phyloP scores from a whole-genome alignment of 208 protist genomes.

The Acanthamoeba triangularis region DNA sequence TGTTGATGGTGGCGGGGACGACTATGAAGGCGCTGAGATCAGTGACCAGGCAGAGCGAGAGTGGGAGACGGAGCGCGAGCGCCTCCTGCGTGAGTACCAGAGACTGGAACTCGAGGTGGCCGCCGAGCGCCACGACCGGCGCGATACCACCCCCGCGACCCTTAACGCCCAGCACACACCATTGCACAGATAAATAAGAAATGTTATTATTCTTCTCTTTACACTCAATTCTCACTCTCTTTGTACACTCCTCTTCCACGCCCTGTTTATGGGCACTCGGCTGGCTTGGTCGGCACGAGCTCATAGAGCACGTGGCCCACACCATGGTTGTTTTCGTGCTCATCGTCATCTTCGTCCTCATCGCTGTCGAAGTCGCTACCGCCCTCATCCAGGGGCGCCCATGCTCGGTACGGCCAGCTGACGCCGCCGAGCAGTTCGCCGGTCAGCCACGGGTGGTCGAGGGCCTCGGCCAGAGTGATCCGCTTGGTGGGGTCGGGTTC shows the following conservation, averaged over 20 bases:
- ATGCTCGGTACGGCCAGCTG: not conserved
- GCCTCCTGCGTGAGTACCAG: not conserved
- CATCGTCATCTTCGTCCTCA: not conserved
- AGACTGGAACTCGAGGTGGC: not conserved
- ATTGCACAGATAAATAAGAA: no score
- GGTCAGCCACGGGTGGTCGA: not conserved
- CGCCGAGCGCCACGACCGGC: not conserved
- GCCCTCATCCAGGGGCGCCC: not conserved
- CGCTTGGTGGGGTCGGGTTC: not conserved
- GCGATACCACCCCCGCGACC: no score
- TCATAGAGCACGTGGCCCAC: no score
- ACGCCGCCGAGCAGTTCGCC: not conserved
- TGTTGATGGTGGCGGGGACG: no score
- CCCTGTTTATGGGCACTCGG: no score
- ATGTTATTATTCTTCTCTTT: no score
- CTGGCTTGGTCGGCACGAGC: no score
- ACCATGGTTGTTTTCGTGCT: no score
- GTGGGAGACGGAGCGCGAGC: not conserved
- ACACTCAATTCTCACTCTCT: no score
- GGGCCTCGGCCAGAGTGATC: not conserved
- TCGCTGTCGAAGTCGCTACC: not conserved
- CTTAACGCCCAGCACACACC: not conserved
- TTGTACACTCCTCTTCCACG: no score
- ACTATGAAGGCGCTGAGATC: no score
- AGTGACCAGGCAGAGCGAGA: not conserved